phyloP scores from a whole-genome alignment of 1,139 yeast genomes.

The Suhomyces atakaporum region DNA sequence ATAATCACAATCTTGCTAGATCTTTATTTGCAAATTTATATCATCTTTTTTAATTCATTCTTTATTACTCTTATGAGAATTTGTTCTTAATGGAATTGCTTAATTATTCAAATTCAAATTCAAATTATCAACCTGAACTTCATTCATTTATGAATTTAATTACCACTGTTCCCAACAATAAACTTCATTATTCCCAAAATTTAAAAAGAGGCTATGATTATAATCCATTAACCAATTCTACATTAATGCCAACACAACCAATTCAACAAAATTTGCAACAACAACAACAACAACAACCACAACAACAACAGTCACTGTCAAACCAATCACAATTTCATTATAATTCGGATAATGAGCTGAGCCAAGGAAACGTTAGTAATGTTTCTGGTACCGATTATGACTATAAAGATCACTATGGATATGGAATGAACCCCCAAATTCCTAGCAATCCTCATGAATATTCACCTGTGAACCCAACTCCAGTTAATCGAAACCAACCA shows the following conservation, averaged over 20 bases:
- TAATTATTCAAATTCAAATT: conserved; percentile 11
- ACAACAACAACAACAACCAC: conserved; percentile 5
- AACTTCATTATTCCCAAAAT: conserved; percentile 5
- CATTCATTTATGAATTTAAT: conserved; percentile 12
- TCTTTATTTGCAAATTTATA: conserved; percentile 6
- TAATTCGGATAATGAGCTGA: conserved; percentile 12
- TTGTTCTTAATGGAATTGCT: conserved; percentile 14
- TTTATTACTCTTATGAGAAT: conserved; percentile 1
- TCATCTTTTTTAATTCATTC: background rate
- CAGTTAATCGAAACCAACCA: background rate
- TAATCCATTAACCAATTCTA: conserved; percentile 4
- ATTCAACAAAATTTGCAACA: conserved; percentile 1
- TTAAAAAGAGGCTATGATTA: conserved; percentile 7
- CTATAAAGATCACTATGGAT: conserved; percentile 16
- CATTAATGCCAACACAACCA: conserved; percentile 3
- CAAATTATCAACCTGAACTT: conserved; percentile 10
- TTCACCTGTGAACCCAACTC: conserved; percentile 16
- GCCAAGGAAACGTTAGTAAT: conserved; percentile 2
- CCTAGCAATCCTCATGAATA: no score
- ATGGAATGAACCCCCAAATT: conserved; percentile 12
- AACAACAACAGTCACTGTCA: no score
- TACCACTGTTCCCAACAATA: conserved; percentile 4
- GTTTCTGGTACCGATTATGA: conserved; percentile 13
- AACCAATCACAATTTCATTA: conserved; percentile 10
- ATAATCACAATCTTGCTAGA: conserved; percentile 14